These are phyloP conservation scores for Naegleria gruberi DNA, from an alignment of 208 protist species.

Conservation along the genomic window DNA sequence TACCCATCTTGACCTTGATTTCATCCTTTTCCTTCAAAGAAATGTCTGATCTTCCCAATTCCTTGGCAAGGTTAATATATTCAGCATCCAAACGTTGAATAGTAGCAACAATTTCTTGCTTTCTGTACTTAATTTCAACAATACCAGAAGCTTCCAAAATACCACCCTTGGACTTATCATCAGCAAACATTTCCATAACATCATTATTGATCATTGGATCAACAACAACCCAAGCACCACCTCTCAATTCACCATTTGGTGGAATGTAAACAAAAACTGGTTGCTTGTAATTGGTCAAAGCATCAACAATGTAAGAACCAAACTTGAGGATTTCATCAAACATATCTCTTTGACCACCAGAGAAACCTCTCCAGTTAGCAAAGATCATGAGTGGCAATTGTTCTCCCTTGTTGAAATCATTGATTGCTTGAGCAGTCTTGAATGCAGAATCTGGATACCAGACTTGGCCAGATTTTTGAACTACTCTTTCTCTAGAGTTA, in stretches of 20 bases:
- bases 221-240: constrained; percentile 95
- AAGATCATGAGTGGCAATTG: constrained; percentile 92
- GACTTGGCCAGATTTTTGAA: constrained; percentile 75
- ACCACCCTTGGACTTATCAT: constrained; percentile 72
- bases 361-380: constrained; percentile 98
- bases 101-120: constrained; percentile 68
- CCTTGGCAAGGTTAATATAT: constrained; percentile 10
- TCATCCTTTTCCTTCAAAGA: constrained; percentile 4
- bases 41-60: background rate
- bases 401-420: constrained; percentile 91
- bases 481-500: constrained; percentile 56
- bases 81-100: constrained; percentile 74
- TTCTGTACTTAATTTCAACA: constrained; percentile 89
- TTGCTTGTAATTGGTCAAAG: constrained; percentile 81
- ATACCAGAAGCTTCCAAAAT: constrained; percentile 89
- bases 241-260: constrained; percentile 87
- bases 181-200: constrained; percentile 95
- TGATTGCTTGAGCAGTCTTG: constrained; percentile 94
- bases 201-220: constrained; percentile 92
- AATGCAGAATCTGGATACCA: constrained; percentile 94
- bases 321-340: constrained; percentile 98
- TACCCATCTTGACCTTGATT: constrained; percentile 26
- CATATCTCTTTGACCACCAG: constrained; percentile 96
- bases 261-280: constrained; percentile 95
- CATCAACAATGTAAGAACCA: constrained; percentile 95